Conservation (phyloP, 805 yeast species). For the Candida patagonica region DNA sequence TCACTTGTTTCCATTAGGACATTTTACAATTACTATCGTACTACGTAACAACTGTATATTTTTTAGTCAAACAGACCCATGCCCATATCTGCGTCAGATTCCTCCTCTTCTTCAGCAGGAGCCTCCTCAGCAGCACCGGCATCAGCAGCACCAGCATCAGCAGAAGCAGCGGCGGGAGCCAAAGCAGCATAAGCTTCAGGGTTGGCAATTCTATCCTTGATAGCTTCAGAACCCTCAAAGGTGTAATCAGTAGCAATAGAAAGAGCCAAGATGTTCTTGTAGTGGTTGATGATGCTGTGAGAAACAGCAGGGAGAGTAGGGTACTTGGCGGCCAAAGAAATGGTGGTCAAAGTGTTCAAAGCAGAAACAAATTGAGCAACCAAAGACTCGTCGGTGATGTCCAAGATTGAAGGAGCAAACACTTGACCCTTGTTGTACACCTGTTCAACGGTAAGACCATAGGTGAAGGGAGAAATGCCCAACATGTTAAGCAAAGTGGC, state of each 20-base stretch:
- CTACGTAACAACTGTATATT: slow-evolving; percentile 4
- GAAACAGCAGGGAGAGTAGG: slow-evolving; percentile 99
- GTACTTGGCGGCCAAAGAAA: slow-evolving; percentile 97
- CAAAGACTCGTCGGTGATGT: slow-evolving; percentile 96
- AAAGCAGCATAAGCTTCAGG: slow-evolving; percentile 99
- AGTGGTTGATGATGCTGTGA: slow-evolving; percentile 97
- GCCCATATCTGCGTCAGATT: slow-evolving; percentile 73
- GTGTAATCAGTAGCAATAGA: slow-evolving; percentile 98
- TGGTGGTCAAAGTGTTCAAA: slow-evolving; percentile 84
- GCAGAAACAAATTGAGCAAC: slow-evolving; percentile 87
- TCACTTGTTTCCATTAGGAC: neutral
- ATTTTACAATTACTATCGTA: neutral
- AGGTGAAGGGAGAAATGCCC: slow-evolving; percentile 99
- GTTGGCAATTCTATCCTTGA: slow-evolving; percentile 99
- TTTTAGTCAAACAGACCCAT: slow-evolving; percentile 96
- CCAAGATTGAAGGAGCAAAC: slow-evolving; percentile 94
- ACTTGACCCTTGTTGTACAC: slow-evolving; percentile 98
- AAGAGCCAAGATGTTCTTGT: slow-evolving; percentile 96
- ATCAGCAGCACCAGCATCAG: slow-evolving; percentile 47
- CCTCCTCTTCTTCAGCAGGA: slow-evolving; percentile 62
- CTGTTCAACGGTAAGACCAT: slow-evolving; percentile 94
- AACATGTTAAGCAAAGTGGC: slow-evolving; percentile 98
- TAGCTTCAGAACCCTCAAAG: slow-evolving; percentile 97
- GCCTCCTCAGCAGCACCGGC: slow-evolving; percentile 66
- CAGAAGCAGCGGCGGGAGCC: slow-evolving; percentile 94